phyloP scores from a whole-genome alignment of 2,329 filamentous ascomycete genomes.

The Graphilbum fragrans region DNA sequence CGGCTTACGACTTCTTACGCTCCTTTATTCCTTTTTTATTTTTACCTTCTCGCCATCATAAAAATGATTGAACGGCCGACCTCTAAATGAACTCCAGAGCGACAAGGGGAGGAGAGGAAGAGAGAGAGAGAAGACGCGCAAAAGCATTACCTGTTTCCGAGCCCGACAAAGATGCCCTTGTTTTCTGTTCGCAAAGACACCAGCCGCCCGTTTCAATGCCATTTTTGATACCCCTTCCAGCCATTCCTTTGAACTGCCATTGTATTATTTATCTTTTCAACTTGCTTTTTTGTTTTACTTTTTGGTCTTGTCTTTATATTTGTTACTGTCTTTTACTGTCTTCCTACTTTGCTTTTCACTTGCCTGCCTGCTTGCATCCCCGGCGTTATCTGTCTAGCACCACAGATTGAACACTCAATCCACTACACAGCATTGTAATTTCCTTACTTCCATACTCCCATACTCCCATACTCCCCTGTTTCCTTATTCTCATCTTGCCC shows the following conservation, averaged over 20 bases:
- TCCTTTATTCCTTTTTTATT: background rate
- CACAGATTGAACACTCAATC: background rate
- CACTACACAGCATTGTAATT: background rate
- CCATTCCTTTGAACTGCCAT: background rate
- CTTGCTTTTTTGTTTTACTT: background rate
- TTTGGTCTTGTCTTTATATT: background rate
- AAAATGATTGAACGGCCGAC: background rate
- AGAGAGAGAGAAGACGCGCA: too few species aligned
- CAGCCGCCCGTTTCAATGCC: background rate
- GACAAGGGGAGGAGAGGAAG: too few species aligned
- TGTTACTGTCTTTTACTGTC: background rate
- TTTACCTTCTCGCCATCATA: background rate
- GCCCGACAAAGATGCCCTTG: too few species aligned
- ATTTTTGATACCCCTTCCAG: background rate
- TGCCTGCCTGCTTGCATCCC: too few species aligned
- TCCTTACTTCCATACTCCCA: too few species aligned
- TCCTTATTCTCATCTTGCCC: too few species aligned
- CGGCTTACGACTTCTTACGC: background rate
- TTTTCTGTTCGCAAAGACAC: too few species aligned
- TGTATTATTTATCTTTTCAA: background rate
- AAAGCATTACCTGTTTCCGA: too few species aligned
- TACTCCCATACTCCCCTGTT: too few species aligned
- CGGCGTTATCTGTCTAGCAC: too few species aligned
- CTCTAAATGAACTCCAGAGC: too few species aligned
- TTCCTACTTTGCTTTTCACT: too few species aligned